Base-by-base conservation (phyloP, 2,329 filamentous ascomycete genomes). In the Ophiognomonia clavigignenti-juglandacearum region DNA sequence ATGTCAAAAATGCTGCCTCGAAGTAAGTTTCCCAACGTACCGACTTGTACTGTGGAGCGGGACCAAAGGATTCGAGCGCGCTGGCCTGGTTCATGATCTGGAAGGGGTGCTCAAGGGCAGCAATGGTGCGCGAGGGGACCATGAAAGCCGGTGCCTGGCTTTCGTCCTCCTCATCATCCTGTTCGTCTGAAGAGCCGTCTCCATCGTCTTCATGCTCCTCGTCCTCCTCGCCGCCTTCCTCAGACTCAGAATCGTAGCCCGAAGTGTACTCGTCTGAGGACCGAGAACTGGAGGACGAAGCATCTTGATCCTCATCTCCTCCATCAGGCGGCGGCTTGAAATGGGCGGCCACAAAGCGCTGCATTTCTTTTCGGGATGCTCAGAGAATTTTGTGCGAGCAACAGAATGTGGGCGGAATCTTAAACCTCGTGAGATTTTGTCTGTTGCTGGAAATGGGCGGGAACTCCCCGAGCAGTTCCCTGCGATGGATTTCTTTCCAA, bases 41-140 rank as follows among this genome's bases (percentile, higher is more conserved):
- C 13, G 63, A 63, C 35, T 62, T 58, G 39, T 68, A 68, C 18
- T 68, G 59, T 9, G 64, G 65, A 10, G 65, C 61, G 10, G 55
- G 57, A 2, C 69, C 69, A 45, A 73, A 67, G 5, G 65, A 66
- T 19, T 63, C 62, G 47, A 73, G 57, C 22, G 63, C 70, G 29
- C 68, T 69, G 47, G 69, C 66, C 8, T 72, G 55, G 43, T 69
- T 60, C 37, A 62, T 60, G 43, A 72, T 53, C 20, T 70, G 59
- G 49, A 68, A 65, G 2, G 70, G 70, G 50, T 73, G 70, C 55
- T 73, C 70, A 20, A 73, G 60, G 2, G 69, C 69, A 4, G 67
- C 59, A 32, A 73, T 62, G 43, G 62, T 62, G 35, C 64, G 61
- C 8, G 60, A 49, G 6, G 68, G 66, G 13, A 72, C 61, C 2